Conservation (phyloP, 768 basidiomycete genomes). For the Filobasidium wieringae region DNA sequence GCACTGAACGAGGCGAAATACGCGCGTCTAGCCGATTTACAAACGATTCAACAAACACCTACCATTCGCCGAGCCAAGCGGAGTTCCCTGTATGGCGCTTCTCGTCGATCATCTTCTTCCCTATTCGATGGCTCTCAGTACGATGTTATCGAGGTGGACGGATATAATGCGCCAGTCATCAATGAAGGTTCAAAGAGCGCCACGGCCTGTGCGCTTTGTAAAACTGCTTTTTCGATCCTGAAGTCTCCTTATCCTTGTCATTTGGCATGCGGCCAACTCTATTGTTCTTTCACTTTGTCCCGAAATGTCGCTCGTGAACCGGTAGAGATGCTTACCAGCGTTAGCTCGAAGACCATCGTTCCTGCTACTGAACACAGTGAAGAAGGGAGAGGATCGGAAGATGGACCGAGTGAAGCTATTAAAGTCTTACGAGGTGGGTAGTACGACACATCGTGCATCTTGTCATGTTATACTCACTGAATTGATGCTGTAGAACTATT, state of each 20-base stretch:
- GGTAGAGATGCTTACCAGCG: too few relatives aligned
- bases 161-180: not conserved
- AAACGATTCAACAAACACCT: not conserved
- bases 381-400: not conserved
- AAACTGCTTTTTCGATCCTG: not conserved
- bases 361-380: not conserved
- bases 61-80: constrained; percentile 1
- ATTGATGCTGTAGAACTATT: too few relatives aligned
- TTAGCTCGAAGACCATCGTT: not conserved
- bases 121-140: too few relatives aligned
- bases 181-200: not conserved
- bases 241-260: not conserved
- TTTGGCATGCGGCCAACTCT: not conserved
- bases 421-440: not conserved
- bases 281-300: not conserved
- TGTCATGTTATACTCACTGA: too few relatives aligned
- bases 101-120: not conserved
- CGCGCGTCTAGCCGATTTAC: not conserved
- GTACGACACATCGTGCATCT: too few relatives aligned
- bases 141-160: not conserved
- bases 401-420: not conserved
- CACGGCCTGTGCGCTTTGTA: not conserved
- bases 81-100: not conserved
- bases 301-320: not conserved
- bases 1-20: not conserved